A percentile compares a stretch with the other conserved stretches of the same genome.
Conservation (phyloP, 495 filamentous ascomycete genomes). For the Hypomontagnella submonticulosa region DNA sequence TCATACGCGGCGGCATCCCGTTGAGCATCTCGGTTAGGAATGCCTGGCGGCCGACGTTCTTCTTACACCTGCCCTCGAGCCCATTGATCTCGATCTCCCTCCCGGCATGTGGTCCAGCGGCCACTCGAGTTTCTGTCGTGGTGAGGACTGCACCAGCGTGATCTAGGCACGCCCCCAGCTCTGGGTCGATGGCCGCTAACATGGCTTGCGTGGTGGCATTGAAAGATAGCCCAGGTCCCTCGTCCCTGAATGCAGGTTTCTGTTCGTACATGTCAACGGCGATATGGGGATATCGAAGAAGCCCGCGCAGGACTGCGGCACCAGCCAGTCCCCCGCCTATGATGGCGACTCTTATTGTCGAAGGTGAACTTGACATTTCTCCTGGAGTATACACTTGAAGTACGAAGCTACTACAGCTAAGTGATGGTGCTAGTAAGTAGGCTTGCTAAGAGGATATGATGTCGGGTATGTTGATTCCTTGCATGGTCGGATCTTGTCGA, state of each 20-base stretch:
- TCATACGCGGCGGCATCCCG: constrained; percentile 38
- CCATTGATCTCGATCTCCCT: constrained; percentile 26
- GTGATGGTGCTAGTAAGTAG: background rate
- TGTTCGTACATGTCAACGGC: constrained; percentile 50
- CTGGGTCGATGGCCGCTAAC: constrained; percentile 38
- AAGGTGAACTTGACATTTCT: constrained; percentile 38
- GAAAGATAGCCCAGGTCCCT: constrained; percentile 45
- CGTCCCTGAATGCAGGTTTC: constrained; percentile 45
- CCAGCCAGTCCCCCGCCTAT: constrained; percentile 51
- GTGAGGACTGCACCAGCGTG: constrained; percentile 42
- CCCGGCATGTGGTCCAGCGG: constrained; percentile 37
- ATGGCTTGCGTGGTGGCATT: constrained; percentile 35
- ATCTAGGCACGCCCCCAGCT: constrained; percentile 38
- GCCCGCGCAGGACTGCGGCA: constrained; percentile 42
- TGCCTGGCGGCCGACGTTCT: constrained; percentile 39
- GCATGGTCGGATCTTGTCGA: constrained; percentile 10
- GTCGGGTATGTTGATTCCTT: no score
- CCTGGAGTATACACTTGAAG: background rate
- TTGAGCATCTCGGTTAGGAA: constrained; percentile 40
- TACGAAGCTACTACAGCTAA: background rate
- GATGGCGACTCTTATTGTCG: constrained; percentile 50
- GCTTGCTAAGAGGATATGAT: background rate
- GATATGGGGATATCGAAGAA: constrained; percentile 47
- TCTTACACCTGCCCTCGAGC: background rate
- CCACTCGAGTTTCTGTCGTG: constrained; percentile 24